These are phyloP conservation scores for Penicillium crustosum DNA, from an alignment of 2,329 filamentous ascomycete species.

Conservation along the genomic window DNA sequence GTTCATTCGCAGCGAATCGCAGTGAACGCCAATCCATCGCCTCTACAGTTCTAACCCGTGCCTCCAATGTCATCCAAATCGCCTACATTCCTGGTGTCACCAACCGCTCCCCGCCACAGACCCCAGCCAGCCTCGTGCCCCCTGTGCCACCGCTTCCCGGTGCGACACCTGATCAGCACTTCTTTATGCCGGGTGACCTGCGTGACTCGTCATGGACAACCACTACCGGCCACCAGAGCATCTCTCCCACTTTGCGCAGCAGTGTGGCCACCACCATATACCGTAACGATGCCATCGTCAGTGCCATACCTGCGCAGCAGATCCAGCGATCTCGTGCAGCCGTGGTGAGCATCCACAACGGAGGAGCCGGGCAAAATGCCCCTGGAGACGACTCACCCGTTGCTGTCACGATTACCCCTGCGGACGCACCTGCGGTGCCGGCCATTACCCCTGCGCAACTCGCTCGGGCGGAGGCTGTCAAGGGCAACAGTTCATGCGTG, in stretches of 20 bases:
- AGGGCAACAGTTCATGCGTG: conserved; percentile 44
- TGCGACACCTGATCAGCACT: conserved; percentile 72
- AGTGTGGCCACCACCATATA: conserved; percentile 94
- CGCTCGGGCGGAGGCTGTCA: conserved; percentile 38
- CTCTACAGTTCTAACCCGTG: conserved; percentile 89
- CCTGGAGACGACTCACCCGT: conserved; percentile 43
- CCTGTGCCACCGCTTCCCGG: conserved; percentile 89
- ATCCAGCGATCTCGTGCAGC: conserved; percentile 85
- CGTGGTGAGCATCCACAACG: conserved; percentile 86
- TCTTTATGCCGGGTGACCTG: conserved; percentile 87
- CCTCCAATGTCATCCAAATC: conserved; percentile 99
- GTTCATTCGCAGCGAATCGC: conserved; percentile 53
- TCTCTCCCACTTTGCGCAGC: conserved; percentile 49
- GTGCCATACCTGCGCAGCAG: conserved; percentile 74
- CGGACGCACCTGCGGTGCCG: conserved; percentile 68
- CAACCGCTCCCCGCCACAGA: conserved; percentile 83
- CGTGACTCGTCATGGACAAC: conserved; percentile 89
- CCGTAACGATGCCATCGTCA: conserved; percentile 84
- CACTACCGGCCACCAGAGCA: conserved; percentile 55
- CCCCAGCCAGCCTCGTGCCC: conserved; percentile 77
- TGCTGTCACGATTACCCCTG: conserved; percentile 33
- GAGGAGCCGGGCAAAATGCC: conserved; percentile 42
- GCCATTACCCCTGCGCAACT: conserved; percentile 58
- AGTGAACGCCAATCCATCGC: conserved; percentile 84
- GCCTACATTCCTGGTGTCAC: conserved; percentile 97